phyloP scores from a whole-genome alignment of 345 rosid genomes.

The Gossypium turneri region DNA sequence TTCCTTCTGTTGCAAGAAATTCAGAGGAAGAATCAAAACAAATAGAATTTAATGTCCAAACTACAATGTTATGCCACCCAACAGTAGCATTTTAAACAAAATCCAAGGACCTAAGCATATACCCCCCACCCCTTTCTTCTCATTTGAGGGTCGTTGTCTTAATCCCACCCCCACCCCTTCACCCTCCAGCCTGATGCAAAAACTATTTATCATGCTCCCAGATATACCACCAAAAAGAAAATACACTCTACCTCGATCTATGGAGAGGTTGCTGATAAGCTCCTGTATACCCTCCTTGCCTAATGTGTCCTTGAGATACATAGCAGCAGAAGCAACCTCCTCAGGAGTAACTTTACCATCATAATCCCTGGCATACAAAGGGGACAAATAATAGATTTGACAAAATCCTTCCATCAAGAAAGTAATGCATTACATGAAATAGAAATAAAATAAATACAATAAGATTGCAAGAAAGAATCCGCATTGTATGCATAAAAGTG shows the following conservation, averaged over 20 bases:
- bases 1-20: conserved; percentile 58
- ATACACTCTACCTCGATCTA: conserved; percentile 62
- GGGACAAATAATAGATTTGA: conserved; percentile 10
- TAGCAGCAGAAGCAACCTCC: conserved; percentile 89
- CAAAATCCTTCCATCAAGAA: conserved; percentile 7
- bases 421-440: not conserved
- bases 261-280: conserved; percentile 80
- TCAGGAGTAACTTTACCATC: conserved; percentile 94
- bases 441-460: not conserved
- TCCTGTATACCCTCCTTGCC: conserved; percentile 90
- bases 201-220: not conserved
- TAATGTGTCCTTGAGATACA: conserved; percentile 74
- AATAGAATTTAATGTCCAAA: not conserved
- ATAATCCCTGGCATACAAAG: conserved; percentile 58
- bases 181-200: not conserved
- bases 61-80: not conserved
- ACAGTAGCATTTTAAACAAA: not conserved
- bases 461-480: not conserved
- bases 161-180: too few species aligned
- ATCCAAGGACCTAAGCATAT: not conserved
- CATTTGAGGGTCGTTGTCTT: too few species aligned
- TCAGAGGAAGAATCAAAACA: not conserved
- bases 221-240: not conserved
- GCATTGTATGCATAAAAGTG: not conserved
- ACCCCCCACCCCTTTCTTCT: too few species aligned